Conservation (phyloP, 208 protist genomes). For the Novymonas esmeraldas region DNA sequence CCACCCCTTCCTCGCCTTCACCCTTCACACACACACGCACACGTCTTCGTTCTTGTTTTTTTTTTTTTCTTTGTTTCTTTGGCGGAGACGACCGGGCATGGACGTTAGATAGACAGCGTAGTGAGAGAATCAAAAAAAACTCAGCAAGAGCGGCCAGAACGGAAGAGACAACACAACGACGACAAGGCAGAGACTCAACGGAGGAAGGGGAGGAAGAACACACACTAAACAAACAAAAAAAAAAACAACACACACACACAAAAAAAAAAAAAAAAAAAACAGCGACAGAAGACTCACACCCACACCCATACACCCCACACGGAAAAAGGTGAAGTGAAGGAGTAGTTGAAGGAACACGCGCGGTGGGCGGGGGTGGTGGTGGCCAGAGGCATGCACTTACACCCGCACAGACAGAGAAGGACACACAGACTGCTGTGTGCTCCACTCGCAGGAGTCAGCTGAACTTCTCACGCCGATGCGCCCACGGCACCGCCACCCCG, state of each 20-base stretch:
- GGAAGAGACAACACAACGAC: too few species aligned
- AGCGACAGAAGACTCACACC: neutral
- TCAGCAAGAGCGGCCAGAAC: too few species aligned
- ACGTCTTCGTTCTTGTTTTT: too few species aligned
- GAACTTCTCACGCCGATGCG: neutral
- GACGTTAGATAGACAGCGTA: conserved; percentile 3
- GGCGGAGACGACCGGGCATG: too few species aligned
- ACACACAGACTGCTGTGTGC: neutral
- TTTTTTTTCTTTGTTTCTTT: too few species aligned
- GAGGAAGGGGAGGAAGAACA: neutral
- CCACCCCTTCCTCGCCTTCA: too few species aligned
- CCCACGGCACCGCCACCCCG: neutral
- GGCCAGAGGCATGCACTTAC: neutral
- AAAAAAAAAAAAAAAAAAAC: conserved; percentile 7
- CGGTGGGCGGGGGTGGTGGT: neutral
- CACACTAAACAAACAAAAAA: conserved; percentile 16
- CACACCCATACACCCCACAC: neutral
- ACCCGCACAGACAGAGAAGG: neutral
- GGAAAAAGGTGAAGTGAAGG: neutral
- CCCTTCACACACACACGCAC: too few species aligned
- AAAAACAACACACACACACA: conserved; percentile 3
- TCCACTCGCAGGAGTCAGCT: neutral
- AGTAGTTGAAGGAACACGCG: neutral
- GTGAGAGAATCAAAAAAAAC: conserved; percentile 6
- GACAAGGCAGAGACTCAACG: conserved; percentile 9